A percentile compares a stretch with the other conserved stretches of the same genome.
phyloP scores from a whole-genome alignment of 2,329 filamentous ascomycete species.

The Monosporascus sp. region DNA sequence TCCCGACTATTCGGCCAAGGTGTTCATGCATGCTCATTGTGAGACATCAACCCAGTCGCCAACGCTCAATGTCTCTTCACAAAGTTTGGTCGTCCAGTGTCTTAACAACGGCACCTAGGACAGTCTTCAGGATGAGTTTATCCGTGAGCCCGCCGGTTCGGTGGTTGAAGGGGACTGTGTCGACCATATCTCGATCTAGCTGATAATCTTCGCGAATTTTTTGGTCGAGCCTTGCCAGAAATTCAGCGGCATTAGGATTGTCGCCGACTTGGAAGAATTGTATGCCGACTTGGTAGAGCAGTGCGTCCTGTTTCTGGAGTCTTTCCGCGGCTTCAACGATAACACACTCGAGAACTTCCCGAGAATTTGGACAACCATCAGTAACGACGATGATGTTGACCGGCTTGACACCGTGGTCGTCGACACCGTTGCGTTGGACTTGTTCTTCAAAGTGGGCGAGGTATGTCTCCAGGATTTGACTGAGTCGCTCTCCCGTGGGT shows the following conservation, averaged over 20 bases:
- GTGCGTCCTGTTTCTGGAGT: slow-evolving; percentile 65
- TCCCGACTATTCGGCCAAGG: no score
- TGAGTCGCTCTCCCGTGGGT: slow-evolving; percentile 67
- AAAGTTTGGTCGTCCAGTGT: slow-evolving; percentile 46
- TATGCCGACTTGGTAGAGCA: slow-evolving; percentile 78
- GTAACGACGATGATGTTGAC: slow-evolving; percentile 92
- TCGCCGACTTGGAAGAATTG: slow-evolving; percentile 95
- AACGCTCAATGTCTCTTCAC: slow-evolving; percentile 15
- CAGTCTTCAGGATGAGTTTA: slow-evolving; percentile 72
- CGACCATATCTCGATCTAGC: slow-evolving; percentile 73
- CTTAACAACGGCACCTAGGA: slow-evolving; percentile 71
- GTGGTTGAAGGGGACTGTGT: slow-evolving; percentile 70
- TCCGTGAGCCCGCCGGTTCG: slow-evolving; percentile 45
- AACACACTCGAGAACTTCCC: slow-evolving; percentile 63
- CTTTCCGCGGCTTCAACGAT: slow-evolving; percentile 63
- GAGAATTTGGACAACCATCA: slow-evolving; percentile 79
- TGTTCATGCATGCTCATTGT: neutral
- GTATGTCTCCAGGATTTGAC: slow-evolving; percentile 70
- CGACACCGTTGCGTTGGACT: slow-evolving; percentile 21
- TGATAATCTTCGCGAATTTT: slow-evolving; percentile 49
- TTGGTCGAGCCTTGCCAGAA: slow-evolving; percentile 72
- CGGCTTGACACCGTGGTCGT: slow-evolving; percentile 55
- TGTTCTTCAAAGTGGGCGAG: slow-evolving; percentile 47
- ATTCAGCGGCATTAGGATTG: slow-evolving; percentile 58
- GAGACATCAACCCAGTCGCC: slow-evolving; percentile 5